These are phyloP conservation scores for Russula earlei DNA, from an alignment of 768 basidiomycete genomes.

Conservation along the genomic window DNA sequence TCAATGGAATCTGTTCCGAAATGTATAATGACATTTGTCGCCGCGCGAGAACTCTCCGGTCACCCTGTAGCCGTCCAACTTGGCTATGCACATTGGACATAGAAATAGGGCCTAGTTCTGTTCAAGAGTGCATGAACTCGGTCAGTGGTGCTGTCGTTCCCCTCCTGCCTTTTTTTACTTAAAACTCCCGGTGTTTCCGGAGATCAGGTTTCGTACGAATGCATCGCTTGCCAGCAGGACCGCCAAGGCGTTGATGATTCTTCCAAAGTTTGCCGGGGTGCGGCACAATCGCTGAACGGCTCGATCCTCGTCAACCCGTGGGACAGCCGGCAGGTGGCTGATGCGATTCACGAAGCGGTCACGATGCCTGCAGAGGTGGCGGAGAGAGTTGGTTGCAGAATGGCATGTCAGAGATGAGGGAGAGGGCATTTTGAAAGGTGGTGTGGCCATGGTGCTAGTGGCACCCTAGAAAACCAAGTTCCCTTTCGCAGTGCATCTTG, in stretches of 20 bases:
- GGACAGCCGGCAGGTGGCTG: slow-evolving; percentile 97
- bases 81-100: too few relatives aligned
- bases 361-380: slow-evolving; percentile 76
- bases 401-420: too few relatives aligned
- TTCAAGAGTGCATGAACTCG: slow-evolving; percentile 99
- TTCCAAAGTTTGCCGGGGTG: slow-evolving; percentile 98
- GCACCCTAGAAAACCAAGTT: too few relatives aligned
- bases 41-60: too few relatives aligned
- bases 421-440: too few relatives aligned
- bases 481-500: too few relatives aligned
- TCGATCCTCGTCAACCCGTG: slow-evolving; percentile 97
- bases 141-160: slow-evolving; percentile 38
- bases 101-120: too few relatives aligned
- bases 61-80: too few relatives aligned
- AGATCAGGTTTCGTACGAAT: slow-evolving; percentile 90
- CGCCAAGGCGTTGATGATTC: slow-evolving; percentile 94
- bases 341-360: slow-evolving; percentile 93
- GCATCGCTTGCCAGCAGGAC: slow-evolving; percentile 89
- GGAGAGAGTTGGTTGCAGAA: too few relatives aligned
- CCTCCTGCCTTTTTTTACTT: slow-evolving; percentile 24
- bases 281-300: slow-evolving; percentile 92
- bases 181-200: not conserved
- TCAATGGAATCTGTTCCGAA: too few relatives aligned
- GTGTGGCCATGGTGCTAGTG: too few relatives aligned
- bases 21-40: too few relatives aligned